Base-by-base conservation (phyloP, 192 early-diverging fungal species). In the Coemansia sp. region DNA sequence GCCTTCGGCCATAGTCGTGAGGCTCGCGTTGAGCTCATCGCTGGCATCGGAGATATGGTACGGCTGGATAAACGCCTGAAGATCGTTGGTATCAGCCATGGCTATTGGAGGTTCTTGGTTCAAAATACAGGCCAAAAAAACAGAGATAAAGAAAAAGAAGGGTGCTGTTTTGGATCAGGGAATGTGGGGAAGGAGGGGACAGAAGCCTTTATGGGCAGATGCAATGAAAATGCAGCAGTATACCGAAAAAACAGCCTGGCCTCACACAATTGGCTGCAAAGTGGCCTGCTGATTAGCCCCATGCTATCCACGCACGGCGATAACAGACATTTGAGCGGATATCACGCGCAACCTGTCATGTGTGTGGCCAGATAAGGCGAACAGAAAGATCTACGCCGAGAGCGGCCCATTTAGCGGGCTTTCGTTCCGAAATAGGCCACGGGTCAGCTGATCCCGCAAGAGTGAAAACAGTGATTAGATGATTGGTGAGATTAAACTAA, bases 11-110 rank as follows among this genome's bases (percentile, higher is more conserved):
- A 89, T 71, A 47, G 69, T 62, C 4, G 66, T 43, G 54, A 91
- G 75, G 47, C 78, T 83, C 21, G 54, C 25, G 75, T 66, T 85
- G 41, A 84, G 83, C 45, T 85, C 83, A 21, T 67, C 75, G 67
- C 69, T 76, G 11, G 67, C 77, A 29, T 68, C 77, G 21, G 68
- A 54, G 24, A 79, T 56, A 39, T 60, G 9, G 55, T 79, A 79
- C 58, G 71, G 77, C 67, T 76, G 62, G 37, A 86, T 63, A 35
- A 69, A 64, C 14, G 61, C 56, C 24, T 81, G 58, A 29, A 81
- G 62, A 29, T 76, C 66, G 67, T 83, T 86, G 37, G 73, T 76
- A 60, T 81, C 82, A 11, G 71, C 76, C 59, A 79, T 79, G 12
- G 71, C 76, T 56, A 79, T 79, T 10, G 39, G 10, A 57, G 11